A percentile compares a stretch with the other conserved stretches of the same genome.
phyloP scores from a whole-genome alignment of 768 basidiomycete species.

The Kwoniella dejecticola region DNA sequence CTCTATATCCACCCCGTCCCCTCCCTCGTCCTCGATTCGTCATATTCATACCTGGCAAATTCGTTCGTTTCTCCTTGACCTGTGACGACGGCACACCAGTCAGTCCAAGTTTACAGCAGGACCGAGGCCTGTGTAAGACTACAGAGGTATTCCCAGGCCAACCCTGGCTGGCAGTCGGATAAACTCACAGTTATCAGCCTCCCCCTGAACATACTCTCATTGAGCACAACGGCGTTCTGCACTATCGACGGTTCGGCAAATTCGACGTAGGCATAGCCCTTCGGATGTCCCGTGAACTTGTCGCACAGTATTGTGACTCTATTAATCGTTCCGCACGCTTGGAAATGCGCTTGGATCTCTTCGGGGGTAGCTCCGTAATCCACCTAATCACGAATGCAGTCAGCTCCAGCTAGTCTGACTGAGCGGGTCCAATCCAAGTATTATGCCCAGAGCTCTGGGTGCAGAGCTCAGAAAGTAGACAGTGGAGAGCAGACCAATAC shows the following conservation, averaged over 20 bases:
- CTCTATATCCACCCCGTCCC: slow-evolving; percentile 62
- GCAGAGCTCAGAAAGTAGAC: no score
- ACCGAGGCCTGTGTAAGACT: no score
- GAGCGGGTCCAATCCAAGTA: no score
- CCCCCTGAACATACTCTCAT: slow-evolving; percentile 93
- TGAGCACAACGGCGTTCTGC: slow-evolving; percentile 85
- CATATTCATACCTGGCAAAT: slow-evolving; percentile 86
- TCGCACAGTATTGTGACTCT: slow-evolving; percentile 98
- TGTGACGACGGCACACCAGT: no score
- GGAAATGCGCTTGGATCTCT: slow-evolving; percentile 96
- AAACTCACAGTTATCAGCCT: slow-evolving; percentile 80
- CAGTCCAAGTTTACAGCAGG: no score
- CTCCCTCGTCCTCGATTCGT: slow-evolving; percentile 72
- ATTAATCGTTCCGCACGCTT: slow-evolving; percentile 96
- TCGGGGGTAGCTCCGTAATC: slow-evolving; percentile 97
- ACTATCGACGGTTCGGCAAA: slow-evolving; percentile 92
- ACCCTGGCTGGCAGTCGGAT: no score
- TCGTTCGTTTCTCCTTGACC: slow-evolving; percentile 96
- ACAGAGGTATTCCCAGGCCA: no score
- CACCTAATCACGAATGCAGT: slow-evolving; percentile 66
- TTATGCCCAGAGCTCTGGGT: no score
- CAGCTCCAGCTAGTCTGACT: no score
- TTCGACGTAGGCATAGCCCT: slow-evolving; percentile 99
- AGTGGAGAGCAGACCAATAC: no score
- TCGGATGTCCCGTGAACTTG: slow-evolving; percentile 99